Conservation (phyloP, 108 stramenopile species). For the Seminavis robusta region DNA sequence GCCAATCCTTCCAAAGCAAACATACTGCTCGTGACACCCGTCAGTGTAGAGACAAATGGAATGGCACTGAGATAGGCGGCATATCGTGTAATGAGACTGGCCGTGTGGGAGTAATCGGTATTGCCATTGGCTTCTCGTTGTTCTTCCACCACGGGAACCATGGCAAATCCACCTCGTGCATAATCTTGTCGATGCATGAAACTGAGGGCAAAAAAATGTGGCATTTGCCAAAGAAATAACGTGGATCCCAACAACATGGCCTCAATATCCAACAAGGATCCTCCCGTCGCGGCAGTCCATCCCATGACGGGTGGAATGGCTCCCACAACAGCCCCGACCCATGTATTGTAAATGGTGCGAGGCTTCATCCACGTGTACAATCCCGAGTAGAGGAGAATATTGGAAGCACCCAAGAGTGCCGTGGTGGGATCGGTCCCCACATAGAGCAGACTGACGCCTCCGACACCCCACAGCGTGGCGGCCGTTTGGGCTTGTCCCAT, state of each 20-base stretch:
- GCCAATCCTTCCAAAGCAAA: conserved; percentile 91
- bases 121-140: no score
- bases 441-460: conserved; percentile 72
- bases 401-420: conserved; percentile 83
- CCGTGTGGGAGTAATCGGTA: conserved; percentile 78
- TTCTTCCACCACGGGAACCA: conserved; percentile 46
- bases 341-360: conserved; percentile 91
- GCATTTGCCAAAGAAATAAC: conserved; percentile 98
- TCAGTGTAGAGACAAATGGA: conserved; percentile 72
- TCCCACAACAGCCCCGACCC: conserved; percentile 98
- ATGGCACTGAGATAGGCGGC: conserved; percentile 80
- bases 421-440: conserved; percentile 91
- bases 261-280: conserved; percentile 63
- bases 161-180: conserved; percentile 75
- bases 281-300: conserved; percentile 93
- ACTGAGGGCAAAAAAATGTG: conserved; percentile 97
- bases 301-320: conserved; percentile 99
- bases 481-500: conserved; percentile 58
- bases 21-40: conserved; percentile 92
- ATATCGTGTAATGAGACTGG: conserved; percentile 79
- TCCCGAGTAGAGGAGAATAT: conserved; percentile 93
- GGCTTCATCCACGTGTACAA: conserved; percentile 97
- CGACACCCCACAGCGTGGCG: conserved; percentile 63
- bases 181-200: conserved; percentile 93
- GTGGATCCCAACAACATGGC: conserved; percentile 78